These are phyloP conservation scores for Aspergillus ustus DNA, from an alignment of 2,329 filamentous ascomycete species.

Conservation along the genomic window DNA sequence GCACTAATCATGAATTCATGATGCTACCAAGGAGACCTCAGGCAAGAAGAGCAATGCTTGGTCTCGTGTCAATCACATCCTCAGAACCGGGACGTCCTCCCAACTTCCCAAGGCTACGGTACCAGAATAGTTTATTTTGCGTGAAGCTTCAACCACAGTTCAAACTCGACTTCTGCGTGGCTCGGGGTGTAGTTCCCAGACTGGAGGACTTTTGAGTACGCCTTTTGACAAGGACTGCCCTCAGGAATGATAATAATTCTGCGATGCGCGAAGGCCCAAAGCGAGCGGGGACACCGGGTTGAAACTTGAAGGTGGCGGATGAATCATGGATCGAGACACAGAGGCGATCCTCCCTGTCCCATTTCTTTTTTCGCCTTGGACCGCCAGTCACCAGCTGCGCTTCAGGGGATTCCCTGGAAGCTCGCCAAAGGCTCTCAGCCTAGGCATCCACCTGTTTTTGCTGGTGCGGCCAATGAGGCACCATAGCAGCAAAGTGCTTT, in stretches of 20 bases:
- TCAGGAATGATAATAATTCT: slow-evolving; percentile 11
- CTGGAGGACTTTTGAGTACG: slow-evolving; percentile 7
- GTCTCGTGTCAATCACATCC: slow-evolving; percentile 6
- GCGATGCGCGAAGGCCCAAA: slow-evolving; percentile 27
- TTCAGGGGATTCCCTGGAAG: slow-evolving; percentile 13
- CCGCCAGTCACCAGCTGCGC: slow-evolving; percentile 13
- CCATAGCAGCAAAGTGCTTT: slow-evolving; percentile 4
- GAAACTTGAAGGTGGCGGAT: slow-evolving; percentile 22
- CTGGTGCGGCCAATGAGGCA: slow-evolving; percentile 19
- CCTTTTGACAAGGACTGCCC: background rate
- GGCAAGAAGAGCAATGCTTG: slow-evolving; percentile 1
- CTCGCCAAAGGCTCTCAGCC: slow-evolving; percentile 21
- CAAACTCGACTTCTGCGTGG: background rate
- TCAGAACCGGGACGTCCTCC: slow-evolving; percentile 7
- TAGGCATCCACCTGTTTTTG: slow-evolving; percentile 21
- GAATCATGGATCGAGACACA: slow-evolving; percentile 16
- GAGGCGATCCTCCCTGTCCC: slow-evolving; percentile 2
- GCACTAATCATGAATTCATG: slow-evolving; percentile 2
- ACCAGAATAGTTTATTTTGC: background rate
- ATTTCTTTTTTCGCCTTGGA: slow-evolving; percentile 23
- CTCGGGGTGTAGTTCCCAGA: background rate
- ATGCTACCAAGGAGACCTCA: background rate
- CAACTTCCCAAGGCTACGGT: slow-evolving; percentile 24
- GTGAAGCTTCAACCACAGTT: background rate
- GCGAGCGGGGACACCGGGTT: slow-evolving; percentile 4